Evolutionary conservation across 345 rosid genomes (phyloP), one percentile per base, ranked within the genome.

Genomic region (Trapa incisa): DNA sequence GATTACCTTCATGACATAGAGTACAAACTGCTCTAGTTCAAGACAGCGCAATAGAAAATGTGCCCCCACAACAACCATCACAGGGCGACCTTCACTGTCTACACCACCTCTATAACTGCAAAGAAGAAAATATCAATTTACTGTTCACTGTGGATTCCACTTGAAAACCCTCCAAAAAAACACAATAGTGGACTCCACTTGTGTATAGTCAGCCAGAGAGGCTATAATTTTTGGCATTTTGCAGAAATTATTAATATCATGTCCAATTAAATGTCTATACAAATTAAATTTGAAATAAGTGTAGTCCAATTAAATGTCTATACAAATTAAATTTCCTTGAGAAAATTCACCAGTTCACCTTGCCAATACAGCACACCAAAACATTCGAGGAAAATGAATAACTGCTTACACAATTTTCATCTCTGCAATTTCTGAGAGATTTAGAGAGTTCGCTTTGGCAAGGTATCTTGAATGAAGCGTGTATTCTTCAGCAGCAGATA

Each of bases 51-150:
- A 78, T 77, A 94, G 81, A 79, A 94, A 87, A 73, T 94, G 99
- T 53, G 99, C 99, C 77, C 99, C 99, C 74, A 94, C 99, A 72
- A 94, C 83, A 47, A 94, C 97, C 89, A 94, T 86, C n/a, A 94
- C 95, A 58, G 97, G 97, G 47, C 73, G 89, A 52, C 96, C 99
- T 76, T 94, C 96, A 22, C 86, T 84, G 73, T 94, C 99, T 42
- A 91, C 97, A 58, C 99, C 99, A 71, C 99, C 96, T 17, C 96
- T 96, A 80, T 91, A 94, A 71, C 99, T 94, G 85, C 29, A 22
- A 22, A 72, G 67, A 74, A 16, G 47, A 67, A 71, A 76, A 75
- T 36, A 75, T 61, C 57, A 22, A 13, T 65, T 42, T 65, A 6
- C 22, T 11, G 47, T 65, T 35, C 42, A n/a, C n/a, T 29, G 22